These are phyloP conservation scores for Russula olivacea DNA, from an alignment of 768 basidiomycete genomes.

Conservation along the genomic window DNA sequence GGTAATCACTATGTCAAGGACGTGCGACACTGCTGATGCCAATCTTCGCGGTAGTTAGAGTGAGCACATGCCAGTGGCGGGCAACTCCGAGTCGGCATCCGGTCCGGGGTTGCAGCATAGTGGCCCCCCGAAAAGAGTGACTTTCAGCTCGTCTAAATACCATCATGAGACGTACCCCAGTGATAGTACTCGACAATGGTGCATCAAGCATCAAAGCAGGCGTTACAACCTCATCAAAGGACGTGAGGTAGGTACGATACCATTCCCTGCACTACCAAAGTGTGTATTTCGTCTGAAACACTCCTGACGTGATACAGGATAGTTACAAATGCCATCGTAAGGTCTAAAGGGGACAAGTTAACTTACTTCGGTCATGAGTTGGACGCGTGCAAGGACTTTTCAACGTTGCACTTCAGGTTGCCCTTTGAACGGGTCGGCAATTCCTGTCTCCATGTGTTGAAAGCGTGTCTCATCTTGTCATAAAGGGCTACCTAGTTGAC, in stretches of 20 bases:
- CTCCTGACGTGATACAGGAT: slow-evolving; percentile 39
- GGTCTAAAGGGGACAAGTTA: slow-evolving; percentile 76
- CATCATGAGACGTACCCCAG: slow-evolving; percentile 27
- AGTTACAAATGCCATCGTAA: slow-evolving; percentile 74
- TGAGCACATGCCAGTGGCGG: too few relatives aligned
- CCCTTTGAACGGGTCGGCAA: slow-evolving; percentile 81
- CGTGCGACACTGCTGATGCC: too few relatives aligned
- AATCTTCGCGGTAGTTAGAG: too few relatives aligned
- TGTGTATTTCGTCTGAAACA: not conserved
- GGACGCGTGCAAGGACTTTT: slow-evolving; percentile 67
- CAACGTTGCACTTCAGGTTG: slow-evolving; percentile 73
- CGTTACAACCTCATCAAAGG: slow-evolving; percentile 32
- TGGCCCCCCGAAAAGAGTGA: too few relatives aligned
- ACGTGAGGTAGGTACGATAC: slow-evolving; percentile 30
- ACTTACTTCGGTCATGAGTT: slow-evolving; percentile 87
- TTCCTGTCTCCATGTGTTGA: slow-evolving; percentile 8
- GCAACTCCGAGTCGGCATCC: too few relatives aligned
- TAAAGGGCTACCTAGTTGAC: slow-evolving; percentile 84
- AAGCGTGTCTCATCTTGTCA: slow-evolving; percentile 27
- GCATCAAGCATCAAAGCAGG: slow-evolving; percentile 78
- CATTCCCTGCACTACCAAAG: not conserved
- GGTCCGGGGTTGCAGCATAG: too few relatives aligned
- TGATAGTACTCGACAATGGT: slow-evolving; percentile 84
- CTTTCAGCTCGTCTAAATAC: too few relatives aligned
- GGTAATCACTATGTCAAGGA: too few relatives aligned